Evolutionary conservation across 2,329 filamentous ascomycete genomes (phyloP).

Genomic region (Penicillium griseofulvum): DNA sequence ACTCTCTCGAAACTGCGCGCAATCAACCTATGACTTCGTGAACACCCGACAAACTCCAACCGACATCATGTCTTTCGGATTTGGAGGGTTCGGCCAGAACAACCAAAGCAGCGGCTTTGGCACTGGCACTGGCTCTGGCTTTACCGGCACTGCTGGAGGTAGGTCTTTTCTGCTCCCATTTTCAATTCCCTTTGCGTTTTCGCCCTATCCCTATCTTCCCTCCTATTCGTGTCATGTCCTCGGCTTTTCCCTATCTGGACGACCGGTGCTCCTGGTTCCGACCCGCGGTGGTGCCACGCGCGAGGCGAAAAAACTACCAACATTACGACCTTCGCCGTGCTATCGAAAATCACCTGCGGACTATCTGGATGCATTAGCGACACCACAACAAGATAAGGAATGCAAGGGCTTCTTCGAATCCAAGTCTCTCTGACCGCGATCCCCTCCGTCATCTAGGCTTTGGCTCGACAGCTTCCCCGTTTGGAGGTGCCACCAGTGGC

Average conservation of each 20-base stretch:
- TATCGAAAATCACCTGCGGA: constrained; percentile 18
- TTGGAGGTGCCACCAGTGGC: constrained; percentile 34
- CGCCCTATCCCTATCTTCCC: constrained; percentile 6
- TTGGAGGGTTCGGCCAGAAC: constrained; percentile 61
- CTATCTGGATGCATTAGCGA: constrained; percentile 27
- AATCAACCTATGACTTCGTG: constrained; percentile 32
- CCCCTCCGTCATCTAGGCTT: constrained; percentile 40
- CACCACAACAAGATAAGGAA: constrained; percentile 31
- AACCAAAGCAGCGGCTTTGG: constrained; percentile 45
- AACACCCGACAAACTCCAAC: constrained; percentile 22
- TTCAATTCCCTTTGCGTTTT: constrained; percentile 5
- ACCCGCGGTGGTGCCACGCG: constrained; percentile 26
- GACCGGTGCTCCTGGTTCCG: constrained; percentile 31
- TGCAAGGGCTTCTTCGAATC: constrained; percentile 29
- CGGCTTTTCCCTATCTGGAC: constrained; percentile 17
- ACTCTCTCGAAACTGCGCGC: constrained; percentile 3
- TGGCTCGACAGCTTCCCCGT: constrained; percentile 39
- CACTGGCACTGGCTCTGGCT: constrained; percentile 38
- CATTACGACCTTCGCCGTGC: constrained; percentile 15
- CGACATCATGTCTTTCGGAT: constrained; percentile 44
- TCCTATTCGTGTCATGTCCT: constrained; percentile 6
- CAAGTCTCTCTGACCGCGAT: constrained; percentile 40
- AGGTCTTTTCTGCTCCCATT: constrained; percentile 25
- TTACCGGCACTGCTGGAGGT: constrained; percentile 38
- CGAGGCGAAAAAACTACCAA: constrained; percentile 18